Percentiles rank a stretch among this genome's conserved stretches.
Evolutionary conservation across 1,139 yeast genomes (phyloP).

Genomic region (Yamadazyma friedrichii): DNA sequence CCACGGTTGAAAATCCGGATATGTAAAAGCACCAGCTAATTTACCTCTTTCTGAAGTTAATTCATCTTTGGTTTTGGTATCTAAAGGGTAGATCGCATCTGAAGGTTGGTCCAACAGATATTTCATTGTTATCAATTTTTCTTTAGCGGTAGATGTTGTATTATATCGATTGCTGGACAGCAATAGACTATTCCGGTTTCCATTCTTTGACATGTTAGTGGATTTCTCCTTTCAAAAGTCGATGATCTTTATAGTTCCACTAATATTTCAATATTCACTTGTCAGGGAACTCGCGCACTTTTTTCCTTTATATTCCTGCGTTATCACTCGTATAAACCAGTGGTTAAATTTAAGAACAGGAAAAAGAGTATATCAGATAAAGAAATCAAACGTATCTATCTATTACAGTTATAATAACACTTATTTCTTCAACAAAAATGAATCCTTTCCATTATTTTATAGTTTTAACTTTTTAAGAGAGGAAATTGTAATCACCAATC

Average conservation of each 20-base stretch:
- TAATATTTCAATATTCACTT: too few relatives aligned
- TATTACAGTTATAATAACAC: too few relatives aligned
- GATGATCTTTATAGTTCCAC: too few relatives aligned
- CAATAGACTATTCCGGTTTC: constrained; percentile 35
- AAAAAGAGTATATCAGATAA: too few relatives aligned
- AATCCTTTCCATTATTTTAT: neutral
- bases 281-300: too few relatives aligned
- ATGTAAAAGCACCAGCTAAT: constrained; percentile 23
- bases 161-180: neutral
- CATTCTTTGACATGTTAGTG: constrained; percentile 31
- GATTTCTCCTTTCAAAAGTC: too few relatives aligned
- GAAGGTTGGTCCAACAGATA: constrained; percentile 38
- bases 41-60: constrained; percentile 8
- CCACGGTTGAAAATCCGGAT: constrained; percentile 86
- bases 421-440: neutral
- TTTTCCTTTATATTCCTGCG: too few relatives aligned
- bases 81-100: constrained; percentile 36
- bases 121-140: constrained; percentile 37
- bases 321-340: too few relatives aligned
- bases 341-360: too few relatives aligned
- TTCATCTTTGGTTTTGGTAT: constrained; percentile 13
- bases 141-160: constrained; percentile 17
- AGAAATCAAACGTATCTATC: too few relatives aligned
- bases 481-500: constrained; percentile 21
- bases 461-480: neutral